Conservation (phyloP, 148 eudicot species). For the Dianthus caryophyllus region DNA sequence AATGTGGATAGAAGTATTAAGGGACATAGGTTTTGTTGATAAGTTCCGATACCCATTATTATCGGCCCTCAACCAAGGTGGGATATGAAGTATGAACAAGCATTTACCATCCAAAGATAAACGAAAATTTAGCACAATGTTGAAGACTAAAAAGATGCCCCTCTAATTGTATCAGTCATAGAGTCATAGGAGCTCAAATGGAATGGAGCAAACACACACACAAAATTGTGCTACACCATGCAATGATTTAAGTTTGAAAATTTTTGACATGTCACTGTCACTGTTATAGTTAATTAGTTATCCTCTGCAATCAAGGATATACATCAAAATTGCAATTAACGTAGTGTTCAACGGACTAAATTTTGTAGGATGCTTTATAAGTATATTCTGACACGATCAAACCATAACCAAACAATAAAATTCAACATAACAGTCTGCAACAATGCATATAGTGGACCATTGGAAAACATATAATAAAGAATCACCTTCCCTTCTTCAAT, state of each 20-base stretch:
- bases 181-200: not conserved
- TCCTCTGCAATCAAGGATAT: not conserved
- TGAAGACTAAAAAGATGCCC: too few relatives aligned
- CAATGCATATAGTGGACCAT: not conserved
- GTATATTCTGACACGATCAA: not conserved
- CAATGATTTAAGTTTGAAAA: not conserved
- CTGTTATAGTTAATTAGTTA: too few relatives aligned
- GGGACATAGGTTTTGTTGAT: too few relatives aligned
- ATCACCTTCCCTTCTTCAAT: slow-evolving; percentile 95
- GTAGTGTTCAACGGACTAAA: not conserved
- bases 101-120: not conserved
- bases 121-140: not conserved
- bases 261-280: not conserved
- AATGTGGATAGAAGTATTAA: not conserved
- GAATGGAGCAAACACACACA: not conserved
- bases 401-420: not conserved
- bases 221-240: not conserved
- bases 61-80: too few relatives aligned
- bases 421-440: not conserved
- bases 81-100: too few relatives aligned
- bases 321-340: too few relatives aligned
- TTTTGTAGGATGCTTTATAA: not conserved
- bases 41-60: too few relatives aligned
- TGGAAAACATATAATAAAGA: slow-evolving; percentile 1
- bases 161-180: not conserved